Base-by-base conservation (phyloP, 192 early-diverging fungal genomes). In the Coemansia sp. region DNA sequence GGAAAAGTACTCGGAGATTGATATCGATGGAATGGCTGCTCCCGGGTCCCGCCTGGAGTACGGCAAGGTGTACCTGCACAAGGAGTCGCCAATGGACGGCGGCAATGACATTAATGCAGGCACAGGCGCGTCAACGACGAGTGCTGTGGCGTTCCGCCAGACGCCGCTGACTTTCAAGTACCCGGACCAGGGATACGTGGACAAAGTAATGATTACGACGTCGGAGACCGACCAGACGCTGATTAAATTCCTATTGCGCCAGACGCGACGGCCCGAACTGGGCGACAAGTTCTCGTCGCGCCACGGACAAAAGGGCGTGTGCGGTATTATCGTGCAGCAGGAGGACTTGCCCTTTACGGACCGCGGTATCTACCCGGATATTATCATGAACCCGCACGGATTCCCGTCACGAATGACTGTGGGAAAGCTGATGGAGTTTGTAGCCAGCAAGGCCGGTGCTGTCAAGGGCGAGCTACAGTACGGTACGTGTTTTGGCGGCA, bases 341-440 rank as follows among this genome's bases (percentile, higher is more conserved):
- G 97, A 99, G 73, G 97, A 99, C 72, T 93, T 99, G 92, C 97
- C 96, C 1, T 99, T 99, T 78, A 90, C 95, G 29, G 82, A 76
- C 17, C 91, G 96, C 60, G 97, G 97, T 36, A 86, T 99, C 35
- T 88, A 87, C 22, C 97, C 97, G 8, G 97, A 99, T 80, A 74
- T 99, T 59, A 90, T 99, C 62, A 92, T 99, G 67, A 99, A 98
- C 64, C 97, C 97, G n/a, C 97, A 99, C 83, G 97, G 95, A 64
- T 98, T 99, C 83, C 97, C 97, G 21, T 95, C 93, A 59, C 97
- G 97, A 76, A 99, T 99, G 97, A 99, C 97, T 8, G 97, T 99
- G 58, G 97, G 97, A 15, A 95, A 99, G 83, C 88, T 99, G 81
- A 90, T 99, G 60, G 97, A 99, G 76, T 97, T 96, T 86, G 83